Base-by-base conservation (phyloP, 2,329 filamentous ascomycete genomes). In the Hypoxylon sp. region DNA sequence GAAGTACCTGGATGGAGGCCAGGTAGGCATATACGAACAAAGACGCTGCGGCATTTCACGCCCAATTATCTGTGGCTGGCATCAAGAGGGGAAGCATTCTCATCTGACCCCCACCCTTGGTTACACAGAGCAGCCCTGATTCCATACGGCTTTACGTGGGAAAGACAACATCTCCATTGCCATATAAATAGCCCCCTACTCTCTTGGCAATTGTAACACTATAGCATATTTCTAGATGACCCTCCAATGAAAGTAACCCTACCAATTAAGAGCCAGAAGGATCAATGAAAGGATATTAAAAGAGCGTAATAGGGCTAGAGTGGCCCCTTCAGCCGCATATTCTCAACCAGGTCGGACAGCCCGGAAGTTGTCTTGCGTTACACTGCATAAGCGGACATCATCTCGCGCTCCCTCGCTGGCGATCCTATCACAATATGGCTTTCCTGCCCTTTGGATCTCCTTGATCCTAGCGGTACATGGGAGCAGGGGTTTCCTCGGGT, bases 301-400 rank as follows among this genome's bases (percentile, higher is more conserved):
- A 16, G 39, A 11, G n/a, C n/a, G 19, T 16, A 29, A 29, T n/a
- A 34, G 16, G 25, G 14, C 27, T 0, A 43, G 16, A 30, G 5
- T 21, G 14, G 5, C 16, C 21, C 21, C 32, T 39, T 48, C 54
- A 57, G 54, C 43, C 54, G 47, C 45, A 37, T 39, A 21, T 41
- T 16, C n/a, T 19, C n/a, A 19, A 37, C 16, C 5, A 39, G 30
- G 53, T 57, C 43, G 54, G 45, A 32, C 25, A 43, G 14, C 27
- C 23, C 52, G 37, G 52, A 5, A 7, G 16, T 29, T 21, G 32
- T 14, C 2, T 45, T 25, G 27, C 21, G 37, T 54, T 45, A 54
- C 52, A 54, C 52, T 19, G 39, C 52, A 32, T 27, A 29, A 21
- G 16, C 5, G 37, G 3, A n/a, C 8, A 8, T 34, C 12, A 11